Evolutionary conservation across 108 stramenopile species (phyloP).

Genomic region (Skeletonema tropicum): DNA sequence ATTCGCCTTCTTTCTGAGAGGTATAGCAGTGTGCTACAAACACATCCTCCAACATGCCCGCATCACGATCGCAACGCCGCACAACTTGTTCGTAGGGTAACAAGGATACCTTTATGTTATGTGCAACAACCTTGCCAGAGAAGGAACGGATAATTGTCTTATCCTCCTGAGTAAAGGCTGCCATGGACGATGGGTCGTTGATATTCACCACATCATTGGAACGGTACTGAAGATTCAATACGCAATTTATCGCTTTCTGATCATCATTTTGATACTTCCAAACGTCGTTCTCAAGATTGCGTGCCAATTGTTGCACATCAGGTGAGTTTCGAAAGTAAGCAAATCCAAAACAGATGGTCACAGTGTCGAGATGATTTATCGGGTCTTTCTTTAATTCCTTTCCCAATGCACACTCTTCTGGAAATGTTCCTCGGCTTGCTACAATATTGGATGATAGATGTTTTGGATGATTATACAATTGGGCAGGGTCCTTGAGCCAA

Average conservation of each 20-base stretch:
- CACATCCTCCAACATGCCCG: too few species aligned
- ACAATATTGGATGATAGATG: slow-evolving; percentile 10
- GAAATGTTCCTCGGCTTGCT: slow-evolving; percentile 11
- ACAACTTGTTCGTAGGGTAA: not conserved
- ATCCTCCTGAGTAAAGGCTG: not conserved
- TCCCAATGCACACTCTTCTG: not conserved
- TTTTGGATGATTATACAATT: not conserved
- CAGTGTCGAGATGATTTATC: too few species aligned
- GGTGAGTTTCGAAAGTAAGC: slow-evolving; percentile 10
- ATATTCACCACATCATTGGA: not conserved
- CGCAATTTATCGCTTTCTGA: not conserved
- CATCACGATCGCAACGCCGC: slow-evolving; percentile 3
- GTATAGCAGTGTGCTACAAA: too few species aligned
- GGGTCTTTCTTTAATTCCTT: not conserved
- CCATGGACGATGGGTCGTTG: not conserved
- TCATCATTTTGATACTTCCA: not conserved
- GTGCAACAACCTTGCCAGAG: not conserved
- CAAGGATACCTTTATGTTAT: slow-evolving; percentile 2
- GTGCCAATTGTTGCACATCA: not conserved
- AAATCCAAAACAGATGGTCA: slow-evolving; percentile 3
- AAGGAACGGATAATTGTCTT: not conserved
- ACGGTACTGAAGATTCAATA: not conserved
- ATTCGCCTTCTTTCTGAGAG: too few species aligned
- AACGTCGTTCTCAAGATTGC: too few species aligned
- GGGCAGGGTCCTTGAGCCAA: not conserved